phyloP scores from a whole-genome alignment of 345 rosid species.

The Fremontodendron californicum region DNA sequence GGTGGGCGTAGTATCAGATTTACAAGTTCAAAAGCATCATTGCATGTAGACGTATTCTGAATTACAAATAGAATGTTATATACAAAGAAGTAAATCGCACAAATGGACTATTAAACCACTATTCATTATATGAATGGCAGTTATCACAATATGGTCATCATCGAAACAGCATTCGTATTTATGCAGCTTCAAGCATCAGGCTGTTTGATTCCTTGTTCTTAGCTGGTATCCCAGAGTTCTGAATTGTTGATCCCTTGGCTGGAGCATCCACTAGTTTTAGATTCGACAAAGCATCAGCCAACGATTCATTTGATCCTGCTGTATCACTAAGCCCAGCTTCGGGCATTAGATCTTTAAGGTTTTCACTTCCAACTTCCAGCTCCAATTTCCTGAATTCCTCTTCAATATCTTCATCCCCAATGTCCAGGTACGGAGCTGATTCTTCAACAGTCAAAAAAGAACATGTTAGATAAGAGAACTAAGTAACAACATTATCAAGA shows the following conservation, averaged over 20 bases:
- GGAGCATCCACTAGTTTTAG: conserved; percentile 47
- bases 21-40: not conserved
- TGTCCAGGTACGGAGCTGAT: conserved; percentile 37
- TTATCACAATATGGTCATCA: not conserved
- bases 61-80: not conserved
- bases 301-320: conserved; percentile 33
- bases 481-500: not conserved
- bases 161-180: not conserved
- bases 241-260: conserved; percentile 15
- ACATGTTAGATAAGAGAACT: conserved; percentile 5
- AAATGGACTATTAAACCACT: not conserved
- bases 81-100: not conserved
- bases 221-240: conserved; percentile 22
- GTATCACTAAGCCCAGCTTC: conserved; percentile 1
- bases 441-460: conserved; percentile 36
- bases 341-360: conserved; percentile 11
- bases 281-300: conserved; percentile 50
- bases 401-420: conserved; percentile 69
- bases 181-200: conserved; percentile 49
- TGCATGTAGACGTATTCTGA: not conserved
- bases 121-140: not conserved
- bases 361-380: conserved; percentile 50
- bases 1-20: not conserved
- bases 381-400: conserved; percentile 72
- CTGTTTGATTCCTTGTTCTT: conserved; percentile 28